These are phyloP conservation scores for Hypoxylon rickii DNA, from an alignment of 495 filamentous ascomycete species.

Conservation along the genomic window DNA sequence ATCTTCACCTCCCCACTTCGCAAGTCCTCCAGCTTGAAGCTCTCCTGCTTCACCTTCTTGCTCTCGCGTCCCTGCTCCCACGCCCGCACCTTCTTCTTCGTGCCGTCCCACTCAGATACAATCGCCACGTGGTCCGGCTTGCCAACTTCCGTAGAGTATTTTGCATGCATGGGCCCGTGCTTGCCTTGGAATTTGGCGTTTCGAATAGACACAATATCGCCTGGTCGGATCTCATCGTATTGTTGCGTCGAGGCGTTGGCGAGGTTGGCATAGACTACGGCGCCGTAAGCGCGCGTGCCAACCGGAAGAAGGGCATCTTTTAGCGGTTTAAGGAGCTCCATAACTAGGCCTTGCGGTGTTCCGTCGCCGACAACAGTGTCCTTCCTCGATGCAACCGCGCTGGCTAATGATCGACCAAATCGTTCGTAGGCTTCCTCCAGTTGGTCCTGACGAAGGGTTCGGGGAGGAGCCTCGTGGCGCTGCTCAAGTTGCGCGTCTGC, in stretches of 20 bases:
- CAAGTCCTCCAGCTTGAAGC: constrained; percentile 89
- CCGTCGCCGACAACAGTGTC: constrained; percentile 84
- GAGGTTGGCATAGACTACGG: constrained; percentile 88
- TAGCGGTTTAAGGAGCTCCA: constrained; percentile 76
- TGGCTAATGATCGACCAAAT: constrained; percentile 75
- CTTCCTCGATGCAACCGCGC: constrained; percentile 68
- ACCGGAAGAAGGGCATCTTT: constrained; percentile 77
- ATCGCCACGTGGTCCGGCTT: constrained; percentile 92
- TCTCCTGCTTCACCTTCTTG: constrained; percentile 92
- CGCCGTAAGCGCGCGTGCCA: constrained; percentile 85
- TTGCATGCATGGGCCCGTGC: constrained; percentile 90
- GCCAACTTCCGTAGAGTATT: constrained; percentile 87
- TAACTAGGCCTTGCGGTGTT: constrained; percentile 72
- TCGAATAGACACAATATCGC: constrained; percentile 90
- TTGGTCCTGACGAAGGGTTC: constrained; percentile 87
- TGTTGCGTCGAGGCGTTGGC: constrained; percentile 89
- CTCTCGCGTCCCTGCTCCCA: constrained; percentile 96
- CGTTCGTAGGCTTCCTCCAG: constrained; percentile 80
- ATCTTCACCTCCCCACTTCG: constrained; percentile 95
- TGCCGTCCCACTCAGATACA: constrained; percentile 99
- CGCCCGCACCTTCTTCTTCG: constrained; percentile 93
- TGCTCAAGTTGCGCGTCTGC: constrained; percentile 77
- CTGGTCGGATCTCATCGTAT: constrained; percentile 91
- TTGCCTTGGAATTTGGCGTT: constrained; percentile 97
- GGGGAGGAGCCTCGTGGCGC: constrained; percentile 82